Evolutionary conservation across 495 filamentous ascomycete species (phyloP), one percentile per base, ranked within the genome.

Genomic region (Lophiotrema nucula): DNA sequence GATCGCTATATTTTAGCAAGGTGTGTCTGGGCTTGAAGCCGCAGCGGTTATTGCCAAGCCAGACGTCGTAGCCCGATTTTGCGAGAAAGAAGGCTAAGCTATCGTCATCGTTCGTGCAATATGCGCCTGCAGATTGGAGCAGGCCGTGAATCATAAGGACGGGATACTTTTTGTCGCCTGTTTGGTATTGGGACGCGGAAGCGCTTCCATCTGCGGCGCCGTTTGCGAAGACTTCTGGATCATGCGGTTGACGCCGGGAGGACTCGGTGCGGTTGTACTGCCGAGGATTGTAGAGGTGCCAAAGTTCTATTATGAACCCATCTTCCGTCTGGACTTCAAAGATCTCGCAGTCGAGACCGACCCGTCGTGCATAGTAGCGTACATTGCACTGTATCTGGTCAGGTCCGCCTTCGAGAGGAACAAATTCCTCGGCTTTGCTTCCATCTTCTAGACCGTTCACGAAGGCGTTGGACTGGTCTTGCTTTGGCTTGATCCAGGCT

Each of bases 11-110:
- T 1, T 77, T 75, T 41, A 97, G 76, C 12, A 84, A 74, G 0
- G 79, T 81, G 64, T 97, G 92, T 58, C 83, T 77, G 2, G 92
- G 91, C 0, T 79, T 67, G 68, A 92, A 87, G 12, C 92, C 93
- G 68, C 93, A 97, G 21, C 92, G 84, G 67, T 96, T 96, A 70
- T 96, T 96, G 5, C 93, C 92, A 3, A 97, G 79, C 92, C 92
- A 97, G 47, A 97, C 89, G 69, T 97, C 92, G 72, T 88, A 97
- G n/a, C 92, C 92, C 0, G 80, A 85, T 69, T 96, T 96, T 76
- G 86, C 88, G 24, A 97, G 83, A 69, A 81, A 96, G 73, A 97
- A 97, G 8, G 93, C 92, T 15, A 97, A 78, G 21, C 86, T 90
- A 66, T 88, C 83, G 61, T 96, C 90, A 69, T 96, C 92, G 70